These are phyloP conservation scores for Penicillium herquei DNA, from an alignment of 495 filamentous ascomycete genomes.

Conservation along the genomic window DNA sequence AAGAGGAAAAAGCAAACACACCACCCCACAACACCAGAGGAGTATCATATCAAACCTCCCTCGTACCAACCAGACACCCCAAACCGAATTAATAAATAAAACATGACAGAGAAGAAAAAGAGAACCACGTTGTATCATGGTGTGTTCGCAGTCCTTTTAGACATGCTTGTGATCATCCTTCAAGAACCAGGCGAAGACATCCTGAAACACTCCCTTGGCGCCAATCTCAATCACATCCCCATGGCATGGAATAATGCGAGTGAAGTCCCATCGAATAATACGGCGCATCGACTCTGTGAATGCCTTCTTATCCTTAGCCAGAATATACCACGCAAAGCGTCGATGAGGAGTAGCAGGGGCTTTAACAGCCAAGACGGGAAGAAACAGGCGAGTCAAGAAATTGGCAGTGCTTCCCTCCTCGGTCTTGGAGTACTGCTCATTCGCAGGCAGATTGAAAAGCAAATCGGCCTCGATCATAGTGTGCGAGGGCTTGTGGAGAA, in stretches of 20 bases:
- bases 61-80: not conserved
- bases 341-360: slow-evolving; percentile 67
- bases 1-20: not conserved
- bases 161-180: slow-evolving; percentile 45
- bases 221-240: slow-evolving; percentile 82
- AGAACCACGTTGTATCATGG: not conserved
- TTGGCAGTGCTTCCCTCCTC: slow-evolving; percentile 53
- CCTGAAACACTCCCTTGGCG: slow-evolving; percentile 74
- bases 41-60: not conserved
- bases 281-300: slow-evolving; percentile 66
- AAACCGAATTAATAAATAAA: not conserved
- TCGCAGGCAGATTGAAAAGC: slow-evolving; percentile 86
- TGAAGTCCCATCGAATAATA: slow-evolving; percentile 82
- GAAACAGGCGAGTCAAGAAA: slow-evolving; percentile 62
- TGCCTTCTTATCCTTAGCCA: slow-evolving; percentile 62
- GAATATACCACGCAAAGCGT: slow-evolving; percentile 77
- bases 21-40: slow-evolving; percentile 1
- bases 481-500: slow-evolving; percentile 74
- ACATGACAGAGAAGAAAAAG: not conserved
- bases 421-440: slow-evolving; percentile 78
- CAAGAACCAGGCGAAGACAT: slow-evolving; percentile 85
- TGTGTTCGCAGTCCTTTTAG: slow-evolving; percentile 4
- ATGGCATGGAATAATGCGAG: slow-evolving; percentile 87
- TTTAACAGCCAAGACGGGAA: slow-evolving; percentile 55
- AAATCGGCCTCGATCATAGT: slow-evolving; percentile 91